Evolutionary conservation across 1,284 basidiomycete species (phyloP).

Genomic region (Singerocomus inundabilis): DNA sequence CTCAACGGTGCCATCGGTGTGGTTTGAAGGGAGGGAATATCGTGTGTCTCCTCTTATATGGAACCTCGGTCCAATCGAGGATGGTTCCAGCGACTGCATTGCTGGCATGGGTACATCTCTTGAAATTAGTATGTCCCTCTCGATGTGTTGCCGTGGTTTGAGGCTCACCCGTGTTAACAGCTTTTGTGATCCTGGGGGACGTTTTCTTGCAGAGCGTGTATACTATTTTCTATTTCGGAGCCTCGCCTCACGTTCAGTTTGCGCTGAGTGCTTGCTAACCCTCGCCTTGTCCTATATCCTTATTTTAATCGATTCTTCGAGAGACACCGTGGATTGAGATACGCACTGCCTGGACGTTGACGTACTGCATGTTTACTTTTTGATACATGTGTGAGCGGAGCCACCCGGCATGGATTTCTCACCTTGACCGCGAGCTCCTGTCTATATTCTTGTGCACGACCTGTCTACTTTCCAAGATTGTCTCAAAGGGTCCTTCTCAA

Average conservation of each 20-base stretch:
- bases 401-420: background rate
- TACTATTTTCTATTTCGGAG: constrained; percentile 22
- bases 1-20: constrained; percentile 9
- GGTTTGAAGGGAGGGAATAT: constrained; percentile 12
- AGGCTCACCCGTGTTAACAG: constrained; percentile 11
- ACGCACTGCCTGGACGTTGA: no score
- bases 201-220: constrained; percentile 26
- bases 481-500: background rate
- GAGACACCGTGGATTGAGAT: no score
- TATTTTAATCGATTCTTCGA: background rate
- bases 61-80: constrained; percentile 12
- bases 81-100: constrained; percentile 6
- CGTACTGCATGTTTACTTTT: no score
- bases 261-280: constrained; percentile 13
- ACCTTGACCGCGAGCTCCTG: background rate
- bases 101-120: constrained; percentile 14
- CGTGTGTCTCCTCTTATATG: constrained; percentile 12
- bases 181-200: constrained; percentile 23
- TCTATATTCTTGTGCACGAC: constrained; percentile 5
- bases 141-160: background rate
- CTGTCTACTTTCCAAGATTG: background rate
- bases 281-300: no score
- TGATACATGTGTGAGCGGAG: no score
- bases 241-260: constrained; percentile 13
- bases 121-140: constrained; percentile 10